A percentile compares a stretch with the other conserved stretches of the same genome.
Evolutionary conservation across 2,329 filamentous ascomycete species (phyloP).

Genomic region (Neofusicoccum laricinum): DNA sequence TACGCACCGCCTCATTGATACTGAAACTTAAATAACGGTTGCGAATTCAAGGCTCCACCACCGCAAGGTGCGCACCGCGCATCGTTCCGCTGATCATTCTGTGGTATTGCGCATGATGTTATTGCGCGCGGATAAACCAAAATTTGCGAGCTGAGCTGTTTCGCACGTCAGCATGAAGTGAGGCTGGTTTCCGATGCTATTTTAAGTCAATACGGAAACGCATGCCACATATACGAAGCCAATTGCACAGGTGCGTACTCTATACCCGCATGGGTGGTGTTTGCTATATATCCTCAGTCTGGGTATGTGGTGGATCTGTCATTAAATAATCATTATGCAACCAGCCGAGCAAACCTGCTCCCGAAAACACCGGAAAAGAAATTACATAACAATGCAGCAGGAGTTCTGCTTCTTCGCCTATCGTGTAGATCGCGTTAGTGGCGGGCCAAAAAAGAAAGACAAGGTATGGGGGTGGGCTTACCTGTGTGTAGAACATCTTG

Average conservation of each 20-base stretch:
- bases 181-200: not conserved
- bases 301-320: slow-evolving; percentile 16
- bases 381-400: slow-evolving; percentile 56
- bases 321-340: slow-evolving; percentile 17
- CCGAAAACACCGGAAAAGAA: slow-evolving; percentile 6
- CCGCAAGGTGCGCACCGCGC: not conserved
- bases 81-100: not conserved
- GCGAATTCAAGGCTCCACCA: not conserved
- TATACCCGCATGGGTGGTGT: slow-evolving; percentile 1
- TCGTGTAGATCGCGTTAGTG: slow-evolving; percentile 16
- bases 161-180: not conserved
- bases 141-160: slow-evolving; percentile 3
- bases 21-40: slow-evolving; percentile 9
- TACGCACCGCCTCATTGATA: not conserved
- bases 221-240: not conserved
- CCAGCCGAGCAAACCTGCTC: slow-evolving; percentile 9
- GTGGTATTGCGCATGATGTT: not conserved
- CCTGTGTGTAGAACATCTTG: slow-evolving; percentile 93
- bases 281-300: slow-evolving; percentile 14
- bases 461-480: slow-evolving; percentile 35
- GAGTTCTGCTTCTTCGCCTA: slow-evolving; percentile 61
- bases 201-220: not conserved
- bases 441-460: not conserved
- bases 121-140: not conserved
- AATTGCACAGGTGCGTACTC: not conserved